Percentiles rank a stretch among this genome's conserved stretches.
phyloP scores from a whole-genome alignment of 305 asterid genomes.

The Stenogyne calaminthoides region DNA sequence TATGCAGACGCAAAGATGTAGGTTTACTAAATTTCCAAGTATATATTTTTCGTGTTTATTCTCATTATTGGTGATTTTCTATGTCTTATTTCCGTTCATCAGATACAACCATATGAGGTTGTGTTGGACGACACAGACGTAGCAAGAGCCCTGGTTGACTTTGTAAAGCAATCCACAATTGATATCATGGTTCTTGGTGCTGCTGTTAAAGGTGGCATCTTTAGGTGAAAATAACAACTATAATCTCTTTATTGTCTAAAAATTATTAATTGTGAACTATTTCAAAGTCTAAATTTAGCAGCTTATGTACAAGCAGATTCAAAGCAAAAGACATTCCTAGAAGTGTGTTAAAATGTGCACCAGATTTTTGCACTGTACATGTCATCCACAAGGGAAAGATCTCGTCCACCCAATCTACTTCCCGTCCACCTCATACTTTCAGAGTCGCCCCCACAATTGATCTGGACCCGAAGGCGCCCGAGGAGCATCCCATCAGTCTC shows the following conservation, averaged over 20 bases:
- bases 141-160: constrained; percentile 65
- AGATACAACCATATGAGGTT: constrained; percentile 77
- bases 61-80: not conserved
- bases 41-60: not conserved
- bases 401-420: constrained; percentile 65
- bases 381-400: constrained; percentile 86
- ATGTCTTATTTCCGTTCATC: constrained; percentile 19
- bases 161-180: constrained; percentile 60
- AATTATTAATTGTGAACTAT: not conserved
- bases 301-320: constrained; percentile 54
- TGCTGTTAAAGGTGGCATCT: constrained; percentile 66
- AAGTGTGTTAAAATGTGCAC: constrained; percentile 68
- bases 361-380: constrained; percentile 83
- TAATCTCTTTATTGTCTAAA: not conserved
- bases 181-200: constrained; percentile 85
- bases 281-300: constrained; percentile 32
- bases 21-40: constrained; percentile 27
- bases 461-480: too few species aligned
- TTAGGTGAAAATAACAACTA: constrained; percentile 52
- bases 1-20: constrained; percentile 75
- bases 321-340: constrained; percentile 85
- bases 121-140: constrained; percentile 76
- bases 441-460: too few species aligned
- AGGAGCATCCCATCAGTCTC: too few species aligned
- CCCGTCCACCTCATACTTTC: constrained; percentile 73